Base-by-base conservation (phyloP, 306 rosid species). In the Aeschynomene evenia region DNA sequence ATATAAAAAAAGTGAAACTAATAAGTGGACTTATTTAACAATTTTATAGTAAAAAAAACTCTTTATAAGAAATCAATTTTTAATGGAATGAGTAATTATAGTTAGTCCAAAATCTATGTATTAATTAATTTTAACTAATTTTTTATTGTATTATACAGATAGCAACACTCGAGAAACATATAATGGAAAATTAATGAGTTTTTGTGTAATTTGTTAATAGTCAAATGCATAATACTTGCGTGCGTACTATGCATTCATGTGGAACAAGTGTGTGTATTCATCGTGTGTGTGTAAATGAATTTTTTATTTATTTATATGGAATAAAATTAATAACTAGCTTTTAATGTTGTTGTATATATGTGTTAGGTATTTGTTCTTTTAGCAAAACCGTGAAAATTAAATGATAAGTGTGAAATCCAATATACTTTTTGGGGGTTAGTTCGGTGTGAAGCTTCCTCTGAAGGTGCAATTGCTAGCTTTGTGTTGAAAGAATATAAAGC, bases 141-240 rank as follows among this genome's bases (percentile, higher is more conserved):
- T n/a, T n/a, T n/a, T n/a, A n/a, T n/a, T n/a, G n/a, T n/a, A n/a
- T n/a, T n/a, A n/a, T n/a, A n/a, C n/a, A n/a, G n/a, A n/a, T n/a
- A n/a, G n/a, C n/a, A n/a, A n/a, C n/a, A n/a, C n/a, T n/a, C 2
- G 18, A 13, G 16, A n/a, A 22, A 56, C 14, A 7, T 36, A 28
- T 24, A 45, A 68, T 3, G 11, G 7, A 29, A n/a, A 21, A 23
- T 24, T 36, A 45, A 66, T 48, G 29, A 40, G 3, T 15, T 23
- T n/a, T 21, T 21, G 11, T 24, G 13, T 23, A 5, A n/a, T n/a
- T n/a, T n/a, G 50, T 55, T 63, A 16, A 57, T 67, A 75, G 91
- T 86, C 88, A 86, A 83, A 59, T 1, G 65, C 15, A n/a, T 26
- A 73, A 22, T 42, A 85, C 76, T 86, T 84, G 75, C 87, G 87